phyloP scores from a whole-genome alignment of 495 filamentous ascomycete genomes.

The Polyplosphaeria fusca region DNA sequence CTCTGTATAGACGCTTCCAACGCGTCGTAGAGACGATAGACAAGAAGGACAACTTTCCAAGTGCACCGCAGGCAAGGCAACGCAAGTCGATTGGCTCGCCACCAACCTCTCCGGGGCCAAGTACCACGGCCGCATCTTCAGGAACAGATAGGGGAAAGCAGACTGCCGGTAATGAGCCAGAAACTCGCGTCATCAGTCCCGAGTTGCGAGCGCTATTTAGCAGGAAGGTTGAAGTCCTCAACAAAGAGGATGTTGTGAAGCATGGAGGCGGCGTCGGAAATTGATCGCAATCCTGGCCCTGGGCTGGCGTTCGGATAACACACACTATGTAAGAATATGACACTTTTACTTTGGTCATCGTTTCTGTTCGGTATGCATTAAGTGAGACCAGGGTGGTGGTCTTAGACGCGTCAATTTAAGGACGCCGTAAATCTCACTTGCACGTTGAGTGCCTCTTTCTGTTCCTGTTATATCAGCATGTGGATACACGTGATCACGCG shows the following conservation, averaged over 20 bases:
- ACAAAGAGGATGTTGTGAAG: conserved; percentile 49
- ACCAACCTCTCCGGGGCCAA: conserved; percentile 24
- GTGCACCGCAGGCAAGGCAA: conserved; percentile 55
- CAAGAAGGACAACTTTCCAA: conserved; percentile 77
- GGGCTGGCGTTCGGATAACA: no score
- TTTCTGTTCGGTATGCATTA: no score
- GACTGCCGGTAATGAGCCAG: conserved; percentile 37
- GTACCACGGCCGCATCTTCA: conserved; percentile 22
- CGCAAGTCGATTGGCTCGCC: conserved; percentile 37
- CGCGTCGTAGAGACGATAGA: conserved; percentile 84
- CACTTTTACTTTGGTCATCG: no score
- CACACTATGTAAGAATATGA: no score
- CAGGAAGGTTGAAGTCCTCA: conserved; percentile 63
- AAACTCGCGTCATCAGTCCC: conserved; percentile 69
- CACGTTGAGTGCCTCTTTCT: no score
- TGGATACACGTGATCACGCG: no score
- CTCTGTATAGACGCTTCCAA: conserved; percentile 82
- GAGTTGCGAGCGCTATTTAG: conserved; percentile 76
- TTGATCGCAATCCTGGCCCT: no score
- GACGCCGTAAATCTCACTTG: no score
- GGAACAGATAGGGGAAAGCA: conserved; percentile 31
- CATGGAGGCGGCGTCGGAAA: conserved; percentile 39
- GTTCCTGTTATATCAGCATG: no score
- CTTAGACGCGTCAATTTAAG: no score
- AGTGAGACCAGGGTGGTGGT: no score